A percentile compares a stretch with the other conserved stretches of the same genome.
These are phyloP conservation scores for Backusella macrospora DNA, from an alignment of 192 early-diverging fungal species.

Conservation along the genomic window DNA sequence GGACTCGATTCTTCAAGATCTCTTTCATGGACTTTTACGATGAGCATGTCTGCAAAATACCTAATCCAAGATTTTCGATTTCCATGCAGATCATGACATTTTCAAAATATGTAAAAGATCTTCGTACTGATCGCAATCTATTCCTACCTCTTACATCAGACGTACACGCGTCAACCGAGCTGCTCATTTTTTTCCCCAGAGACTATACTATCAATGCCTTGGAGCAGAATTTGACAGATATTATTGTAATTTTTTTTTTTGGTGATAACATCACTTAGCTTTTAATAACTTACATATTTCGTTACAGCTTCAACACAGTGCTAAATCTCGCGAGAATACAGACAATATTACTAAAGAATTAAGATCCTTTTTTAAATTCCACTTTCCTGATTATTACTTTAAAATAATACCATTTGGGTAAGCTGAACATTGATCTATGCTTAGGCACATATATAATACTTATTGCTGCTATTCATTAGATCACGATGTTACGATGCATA, in stretches of 20 bases:
- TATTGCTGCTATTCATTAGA: neutral
- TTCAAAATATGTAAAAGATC: neutral
- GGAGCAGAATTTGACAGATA: neutral
- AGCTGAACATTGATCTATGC: neutral
- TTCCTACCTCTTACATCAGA: neutral
- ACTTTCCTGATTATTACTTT: conserved; percentile 5
- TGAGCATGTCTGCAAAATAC: neutral
- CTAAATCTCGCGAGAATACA: no score
- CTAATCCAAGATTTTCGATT: neutral
- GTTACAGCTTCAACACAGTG: no score
- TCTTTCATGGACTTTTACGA: neutral
- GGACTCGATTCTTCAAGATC: neutral
- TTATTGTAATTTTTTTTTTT: neutral
- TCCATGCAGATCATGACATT: neutral
- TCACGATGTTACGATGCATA: neutral
- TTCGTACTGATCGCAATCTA: neutral
- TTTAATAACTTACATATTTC: no score
- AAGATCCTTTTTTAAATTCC: neutral
- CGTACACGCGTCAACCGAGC: neutral
- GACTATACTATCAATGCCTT: neutral
- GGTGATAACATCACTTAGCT: no score
- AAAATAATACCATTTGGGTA: conserved; percentile 4
- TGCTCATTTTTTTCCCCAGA: neutral
- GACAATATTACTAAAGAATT: neutral
- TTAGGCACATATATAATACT: neutral